These are phyloP conservation scores for Pharus latifolius DNA, from an alignment of 176 grass and related monocot species.

Conservation along the genomic window DNA sequence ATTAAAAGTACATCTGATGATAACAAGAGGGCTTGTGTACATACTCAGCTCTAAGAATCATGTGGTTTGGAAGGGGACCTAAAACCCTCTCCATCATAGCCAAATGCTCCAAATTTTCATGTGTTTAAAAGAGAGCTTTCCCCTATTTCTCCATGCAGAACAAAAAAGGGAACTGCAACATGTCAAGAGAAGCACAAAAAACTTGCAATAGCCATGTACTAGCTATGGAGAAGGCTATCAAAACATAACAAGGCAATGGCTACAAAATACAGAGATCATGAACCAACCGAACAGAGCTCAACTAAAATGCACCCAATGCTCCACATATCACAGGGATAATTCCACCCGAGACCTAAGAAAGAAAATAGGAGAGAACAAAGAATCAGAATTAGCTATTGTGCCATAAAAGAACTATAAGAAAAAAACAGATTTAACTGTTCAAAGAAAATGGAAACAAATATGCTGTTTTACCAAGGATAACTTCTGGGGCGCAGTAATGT, in stretches of 20 bases:
- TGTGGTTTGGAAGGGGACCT: constrained; percentile 80
- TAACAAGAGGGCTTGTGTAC: constrained; percentile 14
- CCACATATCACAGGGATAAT: constrained; percentile 95
- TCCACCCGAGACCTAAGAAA: constrained; percentile 84
- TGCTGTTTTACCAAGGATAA: constrained; percentile 78
- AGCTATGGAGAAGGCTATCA: neutral
- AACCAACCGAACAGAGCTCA: constrained; percentile 91
- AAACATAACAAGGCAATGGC: no score
- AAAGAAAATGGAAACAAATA: neutral
- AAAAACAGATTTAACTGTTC: neutral
- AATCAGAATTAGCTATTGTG: neutral
- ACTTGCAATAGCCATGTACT: constrained; percentile 2
- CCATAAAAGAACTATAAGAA: neutral
- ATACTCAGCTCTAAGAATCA: constrained; percentile 72
- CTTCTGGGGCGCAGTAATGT: constrained; percentile 94
- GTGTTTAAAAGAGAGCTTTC: constrained; percentile 73
- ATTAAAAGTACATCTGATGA: neutral
- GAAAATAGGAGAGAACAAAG: constrained; percentile 14
- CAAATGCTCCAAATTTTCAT: constrained; percentile 97
- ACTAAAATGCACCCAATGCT: constrained; percentile 94
- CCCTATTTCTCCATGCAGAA: constrained; percentile 52
- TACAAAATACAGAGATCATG: neutral
- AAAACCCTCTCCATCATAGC: constrained; percentile 94
- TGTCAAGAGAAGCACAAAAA: constrained; percentile 1
- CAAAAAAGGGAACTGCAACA: neutral